Evolutionary conservation across 495 filamentous ascomycete species (phyloP).

Genomic region (Acidiella bohemica): DNA sequence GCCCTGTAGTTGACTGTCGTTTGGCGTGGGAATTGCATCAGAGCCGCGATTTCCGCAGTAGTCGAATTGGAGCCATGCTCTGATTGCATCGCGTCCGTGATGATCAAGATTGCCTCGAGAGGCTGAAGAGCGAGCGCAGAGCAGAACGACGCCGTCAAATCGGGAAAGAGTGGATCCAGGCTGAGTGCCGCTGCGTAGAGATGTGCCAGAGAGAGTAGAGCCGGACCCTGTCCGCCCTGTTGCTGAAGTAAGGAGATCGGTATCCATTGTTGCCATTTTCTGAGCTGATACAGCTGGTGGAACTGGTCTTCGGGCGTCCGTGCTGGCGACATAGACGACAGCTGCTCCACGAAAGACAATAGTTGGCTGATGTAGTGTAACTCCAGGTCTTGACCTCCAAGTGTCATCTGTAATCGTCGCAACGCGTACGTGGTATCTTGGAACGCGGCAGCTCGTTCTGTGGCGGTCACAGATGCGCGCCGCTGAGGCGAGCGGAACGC

Average conservation of each 20-base stretch:
- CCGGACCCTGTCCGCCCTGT: constrained; percentile 33
- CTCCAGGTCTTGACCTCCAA: constrained; percentile 61
- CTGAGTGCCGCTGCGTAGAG: constrained; percentile 79
- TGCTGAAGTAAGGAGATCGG: constrained; percentile 54
- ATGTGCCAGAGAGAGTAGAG: constrained; percentile 72
- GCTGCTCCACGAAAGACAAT: constrained; percentile 63
- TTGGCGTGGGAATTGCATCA: constrained; percentile 28
- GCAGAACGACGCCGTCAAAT: constrained; percentile 64
- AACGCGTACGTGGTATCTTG: constrained; percentile 54
- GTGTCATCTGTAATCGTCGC: constrained; percentile 52
- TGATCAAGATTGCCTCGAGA: constrained; percentile 27
- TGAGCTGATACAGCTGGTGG: constrained; percentile 68
- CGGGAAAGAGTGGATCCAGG: constrained; percentile 81
- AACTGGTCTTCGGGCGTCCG: constrained; percentile 71
- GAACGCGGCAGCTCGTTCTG: constrained; percentile 47
- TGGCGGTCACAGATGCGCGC: constrained; percentile 37
- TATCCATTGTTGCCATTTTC: constrained; percentile 91
- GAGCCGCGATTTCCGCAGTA: constrained; percentile 19
- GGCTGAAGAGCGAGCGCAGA: constrained; percentile 25
- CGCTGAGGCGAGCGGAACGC: constrained; percentile 4
- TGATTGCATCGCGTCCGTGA: constrained; percentile 26
- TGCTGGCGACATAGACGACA: constrained; percentile 59
- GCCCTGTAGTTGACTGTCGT: constrained; percentile 21
- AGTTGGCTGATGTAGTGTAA: constrained; percentile 63
- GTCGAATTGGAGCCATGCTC: constrained; percentile 18